Evolutionary conservation across 2,329 filamentous ascomycete genomes (phyloP).

Genomic region (Fusarium abutilonis): DNA sequence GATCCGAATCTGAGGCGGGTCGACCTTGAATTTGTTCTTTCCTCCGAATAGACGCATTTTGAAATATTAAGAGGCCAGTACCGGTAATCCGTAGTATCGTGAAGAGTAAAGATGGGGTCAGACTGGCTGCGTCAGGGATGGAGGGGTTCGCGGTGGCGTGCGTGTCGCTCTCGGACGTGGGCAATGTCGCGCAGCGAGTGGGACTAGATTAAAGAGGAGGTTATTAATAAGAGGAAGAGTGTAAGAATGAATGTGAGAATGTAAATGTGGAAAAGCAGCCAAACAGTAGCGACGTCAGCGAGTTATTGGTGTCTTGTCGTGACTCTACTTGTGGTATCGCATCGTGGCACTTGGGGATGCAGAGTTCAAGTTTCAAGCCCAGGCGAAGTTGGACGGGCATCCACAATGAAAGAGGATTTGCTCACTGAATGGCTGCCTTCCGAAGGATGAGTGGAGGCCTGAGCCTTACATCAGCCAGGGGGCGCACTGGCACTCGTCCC

Average conservation of each 20-base stretch:
- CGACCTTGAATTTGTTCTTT: constrained; percentile 62
- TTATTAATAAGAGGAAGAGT: constrained; percentile 32
- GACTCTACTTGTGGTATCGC: constrained; percentile 29
- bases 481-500: constrained; percentile 13
- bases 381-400: constrained; percentile 19
- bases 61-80: constrained; percentile 23
- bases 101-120: constrained; percentile 17
- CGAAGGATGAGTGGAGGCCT: constrained; percentile 24
- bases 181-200: constrained; percentile 44
- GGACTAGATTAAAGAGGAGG: constrained; percentile 36
- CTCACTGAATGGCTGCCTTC: constrained; percentile 28
- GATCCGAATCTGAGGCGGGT: constrained; percentile 61
- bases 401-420: constrained; percentile 19
- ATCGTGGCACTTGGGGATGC: constrained; percentile 40
- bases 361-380: constrained; percentile 37
- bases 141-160: constrained; percentile 47
- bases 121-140: constrained; percentile 39
- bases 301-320: constrained; percentile 18
- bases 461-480: constrained; percentile 38
- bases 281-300: constrained; percentile 19
- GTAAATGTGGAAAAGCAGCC: constrained; percentile 4
- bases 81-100: constrained; percentile 14
- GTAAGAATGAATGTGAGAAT: constrained; percentile 25
- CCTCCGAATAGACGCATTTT: constrained; percentile 55
- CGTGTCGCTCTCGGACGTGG: constrained; percentile 39